Conservation (phyloP, 2,329 filamentous ascomycete genomes). For the Thermothelomyces thermophilus region DNA sequence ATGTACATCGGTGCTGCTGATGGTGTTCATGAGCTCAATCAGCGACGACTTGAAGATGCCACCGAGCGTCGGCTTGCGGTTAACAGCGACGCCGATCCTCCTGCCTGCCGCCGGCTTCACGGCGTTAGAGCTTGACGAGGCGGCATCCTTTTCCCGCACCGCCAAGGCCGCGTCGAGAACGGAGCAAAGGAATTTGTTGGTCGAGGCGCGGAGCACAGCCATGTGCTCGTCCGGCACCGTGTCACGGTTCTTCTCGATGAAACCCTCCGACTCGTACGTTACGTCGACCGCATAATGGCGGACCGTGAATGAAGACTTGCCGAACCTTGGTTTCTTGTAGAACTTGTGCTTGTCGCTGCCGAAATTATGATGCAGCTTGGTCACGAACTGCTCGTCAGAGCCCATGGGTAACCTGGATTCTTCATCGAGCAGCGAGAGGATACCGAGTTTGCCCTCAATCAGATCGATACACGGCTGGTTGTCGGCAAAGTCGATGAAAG, state of each 20-base stretch:
- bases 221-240: constrained; percentile 98
- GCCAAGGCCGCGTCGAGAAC: constrained; percentile 80
- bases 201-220: constrained; percentile 79
- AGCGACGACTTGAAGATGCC: constrained; percentile 98
- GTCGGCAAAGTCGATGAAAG: constrained; percentile 98
- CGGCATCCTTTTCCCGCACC: constrained; percentile 82
- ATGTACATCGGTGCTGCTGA: constrained; percentile 96
- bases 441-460: constrained; percentile 93
- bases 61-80: constrained; percentile 92
- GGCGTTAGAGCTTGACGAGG: constrained; percentile 57
- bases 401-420: constrained; percentile 96
- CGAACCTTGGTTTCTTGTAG: constrained; percentile 97
- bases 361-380: constrained; percentile 92
- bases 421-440: constrained; percentile 87
- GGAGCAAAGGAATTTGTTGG: constrained; percentile 75
- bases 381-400: constrained; percentile 93
- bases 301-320: constrained; percentile 94
- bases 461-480: constrained; percentile 98
- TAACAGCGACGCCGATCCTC: constrained; percentile 85
- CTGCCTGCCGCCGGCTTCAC: constrained; percentile 75
- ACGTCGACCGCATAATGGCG: constrained; percentile 98
- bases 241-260: constrained; percentile 99
- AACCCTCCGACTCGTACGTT: constrained; percentile 97
- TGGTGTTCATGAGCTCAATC: constrained; percentile 96
- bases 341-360: constrained; percentile 86